Evolutionary conservation across 108 stramenopile genomes (phyloP).

Genomic region (Aurantiochytrium sp.): DNA sequence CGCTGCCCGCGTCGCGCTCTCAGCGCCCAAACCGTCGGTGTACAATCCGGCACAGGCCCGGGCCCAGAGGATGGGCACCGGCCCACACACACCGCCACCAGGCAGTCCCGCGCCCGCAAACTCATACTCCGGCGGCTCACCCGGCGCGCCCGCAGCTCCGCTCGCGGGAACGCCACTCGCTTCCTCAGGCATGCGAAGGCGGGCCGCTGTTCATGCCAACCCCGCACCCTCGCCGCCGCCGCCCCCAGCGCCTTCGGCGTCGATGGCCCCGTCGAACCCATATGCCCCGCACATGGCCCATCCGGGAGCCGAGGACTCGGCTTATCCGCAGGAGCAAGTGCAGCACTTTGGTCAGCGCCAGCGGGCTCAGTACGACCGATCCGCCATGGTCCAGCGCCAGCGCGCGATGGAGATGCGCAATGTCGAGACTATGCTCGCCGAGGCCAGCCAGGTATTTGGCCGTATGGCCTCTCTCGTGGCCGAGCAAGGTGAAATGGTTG

Average conservation of each 20-base stretch:
- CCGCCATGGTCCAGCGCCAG: not conserved
- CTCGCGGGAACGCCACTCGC: not conserved
- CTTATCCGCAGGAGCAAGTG: not conserved
- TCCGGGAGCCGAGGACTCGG: not conserved
- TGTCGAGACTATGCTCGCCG: not conserved
- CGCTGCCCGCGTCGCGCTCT: not conserved
- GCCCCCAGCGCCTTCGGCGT: not conserved
- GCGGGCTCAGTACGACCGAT: not conserved
- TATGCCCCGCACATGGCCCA: not conserved
- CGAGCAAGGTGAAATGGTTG: slow-evolving; percentile 8
- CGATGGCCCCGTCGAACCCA: not conserved
- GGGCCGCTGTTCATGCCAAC: not conserved
- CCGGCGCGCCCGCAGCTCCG: too few species aligned
- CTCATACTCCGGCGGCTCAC: too few species aligned
- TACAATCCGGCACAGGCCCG: slow-evolving; percentile 21
- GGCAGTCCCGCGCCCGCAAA: too few species aligned
- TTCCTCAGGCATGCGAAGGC: not conserved
- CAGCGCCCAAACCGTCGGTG: not conserved
- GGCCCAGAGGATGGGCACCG: not conserved
- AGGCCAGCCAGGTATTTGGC: not conserved
- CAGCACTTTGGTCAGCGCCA: not conserved
- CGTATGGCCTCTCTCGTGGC: not conserved
- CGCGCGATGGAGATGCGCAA: slow-evolving; percentile 14
- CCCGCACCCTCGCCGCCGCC: not conserved
- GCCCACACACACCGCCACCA: too few species aligned